Base-by-base conservation (phyloP, 352 stramenopile species). In the Globisporangium abappressorium region DNA sequence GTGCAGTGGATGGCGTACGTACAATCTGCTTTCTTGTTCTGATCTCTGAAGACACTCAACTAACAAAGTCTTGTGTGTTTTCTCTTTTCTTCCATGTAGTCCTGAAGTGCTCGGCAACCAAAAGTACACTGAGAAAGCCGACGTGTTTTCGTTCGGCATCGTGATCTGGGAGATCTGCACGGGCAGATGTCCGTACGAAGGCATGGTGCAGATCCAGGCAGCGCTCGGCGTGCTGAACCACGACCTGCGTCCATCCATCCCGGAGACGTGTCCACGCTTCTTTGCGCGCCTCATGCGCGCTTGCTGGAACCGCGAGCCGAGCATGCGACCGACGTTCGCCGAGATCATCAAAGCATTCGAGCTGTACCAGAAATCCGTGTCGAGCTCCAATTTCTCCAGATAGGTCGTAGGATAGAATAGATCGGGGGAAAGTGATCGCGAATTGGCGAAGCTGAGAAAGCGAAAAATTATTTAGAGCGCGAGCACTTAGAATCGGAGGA, bases 131-230 rank as follows among this genome's bases (percentile, higher is more conserved):
- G 92, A 98, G 68, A 97, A 98, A 69, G 92, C 91, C 3, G 92
- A 98, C 68, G 92, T 98, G 57, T 98, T 95, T 68, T 97, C 89
- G 53, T 97, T 98, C 70, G 92, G 81, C 43, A 97, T 98, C 53
- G 94, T 98, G 26, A 80, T 98, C 62, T 98, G 93, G 93, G 92
- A 98, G 69, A 97, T 97, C 57, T 96, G 96, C 72, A 92, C 90
- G 34, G 78, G 87, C n/a, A 74, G 79, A 41, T 96, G 93, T 61
- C 93, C 93, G 36, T 97, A 97, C 68, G 87, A 96, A 55, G 89
- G 87, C 54, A 95, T 97, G 89, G 88, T 85, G 34, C 90, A 95
- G 68, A 96, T 97, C 58, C 85, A 96, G 33, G 79, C 81, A 33
- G 90, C 86, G 18, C 76, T 96, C 7, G 81, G 82, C 46, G 85